Evolutionary conservation across 768 basidiomycete species (phyloP), one percentile per base, ranked within the genome.

Genomic region (Clitopilus hobsonii): DNA sequence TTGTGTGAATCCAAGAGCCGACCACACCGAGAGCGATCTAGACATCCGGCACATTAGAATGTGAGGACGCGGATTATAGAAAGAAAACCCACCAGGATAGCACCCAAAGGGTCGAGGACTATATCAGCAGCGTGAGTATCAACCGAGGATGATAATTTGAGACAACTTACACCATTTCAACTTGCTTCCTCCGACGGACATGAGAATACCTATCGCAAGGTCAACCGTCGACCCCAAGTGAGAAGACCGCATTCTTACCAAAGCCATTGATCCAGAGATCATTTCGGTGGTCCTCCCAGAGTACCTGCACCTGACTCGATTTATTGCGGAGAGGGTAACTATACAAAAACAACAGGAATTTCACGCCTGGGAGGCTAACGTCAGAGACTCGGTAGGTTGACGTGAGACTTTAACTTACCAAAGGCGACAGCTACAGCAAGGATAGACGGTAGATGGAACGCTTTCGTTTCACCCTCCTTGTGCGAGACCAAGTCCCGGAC

Each of bases 261-360:
- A 90, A 88, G 23, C 80, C 74, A 63, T 94, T 94, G 66, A 93
- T 85, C 66, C 84, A 90, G n/a, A 94, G 66, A 63, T 96, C 96
- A 63, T 94, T 98, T 60, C 95, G 78, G 60, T 98, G 95, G 65
- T 98, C 96, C 69, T 97, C 91, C 94, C 93, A 98, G 25, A 97
- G 80, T n/a, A 97, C 84, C 47, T 83, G 82, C 2, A 99, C 96
- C 70, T 99, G 97, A 62, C 91, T 94, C 5, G 90, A 94, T 59
- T 82, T 83, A 27, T 78, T 80, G 25, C 91, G 84, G 45, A 96
- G 78, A 2, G 90, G 79, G 63, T 74, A 83, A 68, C 94, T 94
- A 71, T 94, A 97, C 3, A 94, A 30, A 73, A 98, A 98, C 38
- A 99, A 81, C 0, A 86, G 41, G 47, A 93, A 77, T 70, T 99